phyloP scores from a whole-genome alignment of 2,329 filamentous ascomycete genomes.

The Ascocoryne sarcoides region DNA sequence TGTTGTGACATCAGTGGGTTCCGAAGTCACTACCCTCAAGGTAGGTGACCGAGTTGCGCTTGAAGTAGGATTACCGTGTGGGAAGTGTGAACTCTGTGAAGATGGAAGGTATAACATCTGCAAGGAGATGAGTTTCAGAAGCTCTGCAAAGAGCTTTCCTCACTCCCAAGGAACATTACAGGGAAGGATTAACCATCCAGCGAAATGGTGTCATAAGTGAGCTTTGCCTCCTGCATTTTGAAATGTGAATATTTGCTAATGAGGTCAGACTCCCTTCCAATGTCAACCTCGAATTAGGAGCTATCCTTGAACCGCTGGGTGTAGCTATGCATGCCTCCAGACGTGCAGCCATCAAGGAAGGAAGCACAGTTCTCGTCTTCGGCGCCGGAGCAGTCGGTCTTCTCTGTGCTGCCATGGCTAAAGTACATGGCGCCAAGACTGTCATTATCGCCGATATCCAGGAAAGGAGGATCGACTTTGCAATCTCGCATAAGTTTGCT shows the following conservation, averaged over 20 bases:
- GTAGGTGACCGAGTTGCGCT: conserved; percentile 86
- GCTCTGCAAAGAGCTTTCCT: conserved; percentile 28
- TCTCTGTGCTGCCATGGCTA: conserved; percentile 27
- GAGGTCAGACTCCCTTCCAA: conserved; percentile 39
- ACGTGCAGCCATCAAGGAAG: conserved; percentile 66
- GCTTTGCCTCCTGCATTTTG: conserved; percentile 2
- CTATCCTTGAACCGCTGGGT: conserved; percentile 80
- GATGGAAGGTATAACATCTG: conserved; percentile 94
- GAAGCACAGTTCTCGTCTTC: conserved; percentile 79
- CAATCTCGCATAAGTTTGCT: conserved; percentile 33
- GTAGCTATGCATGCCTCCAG: conserved; percentile 86
- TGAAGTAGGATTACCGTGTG: conserved; percentile 90
- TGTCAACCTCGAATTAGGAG: conserved; percentile 84
- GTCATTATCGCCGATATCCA: conserved; percentile 94
- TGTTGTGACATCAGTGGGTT: conserved; percentile 69
- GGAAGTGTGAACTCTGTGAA: conserved; percentile 78
- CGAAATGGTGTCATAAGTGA: conserved; percentile 86
- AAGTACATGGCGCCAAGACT: conserved; percentile 75
- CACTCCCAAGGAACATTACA: conserved; percentile 30
- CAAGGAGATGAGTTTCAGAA: conserved; percentile 40
- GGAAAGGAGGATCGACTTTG: conserved; percentile 75
- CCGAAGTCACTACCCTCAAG: conserved; percentile 67
- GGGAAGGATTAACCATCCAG: conserved; percentile 70
- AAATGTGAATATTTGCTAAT: conserved; percentile 5
- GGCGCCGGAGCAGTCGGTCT: conserved; percentile 92